phyloP scores from a whole-genome alignment of 495 filamentous ascomycete species.

The Tuber umbilicatum region DNA sequence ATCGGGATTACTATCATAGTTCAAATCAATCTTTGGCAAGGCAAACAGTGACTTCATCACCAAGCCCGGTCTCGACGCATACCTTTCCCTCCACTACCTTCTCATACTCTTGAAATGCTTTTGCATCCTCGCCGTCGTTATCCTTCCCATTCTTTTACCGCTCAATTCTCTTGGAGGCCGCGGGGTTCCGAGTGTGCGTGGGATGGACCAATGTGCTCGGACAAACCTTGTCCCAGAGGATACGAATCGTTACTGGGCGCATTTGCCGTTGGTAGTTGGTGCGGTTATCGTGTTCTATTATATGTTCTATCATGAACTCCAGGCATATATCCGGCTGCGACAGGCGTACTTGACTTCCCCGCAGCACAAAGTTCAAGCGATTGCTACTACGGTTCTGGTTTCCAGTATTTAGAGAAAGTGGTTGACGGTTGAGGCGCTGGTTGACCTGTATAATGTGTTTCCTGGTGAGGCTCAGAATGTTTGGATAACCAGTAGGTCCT shows the following conservation, averaged over 20 bases:
- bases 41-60: slow-evolving; percentile 72
- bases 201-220: slow-evolving; percentile 78
- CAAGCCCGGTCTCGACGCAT: slow-evolving; percentile 93
- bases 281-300: slow-evolving; percentile 78
- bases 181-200: slow-evolving; percentile 55
- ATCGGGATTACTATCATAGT: slow-evolving; percentile 37
- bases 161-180: slow-evolving; percentile 71
- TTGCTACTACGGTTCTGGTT: slow-evolving; percentile 90
- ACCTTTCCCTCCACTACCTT: slow-evolving; percentile 93
- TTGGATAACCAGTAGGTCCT: slow-evolving; percentile 51
- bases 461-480: slow-evolving; percentile 93
- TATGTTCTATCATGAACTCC: slow-evolving; percentile 79
- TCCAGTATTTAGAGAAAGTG: slow-evolving; percentile 83
- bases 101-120: slow-evolving; percentile 92
- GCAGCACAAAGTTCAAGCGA: slow-evolving; percentile 86
- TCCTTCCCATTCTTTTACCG: slow-evolving; percentile 80
- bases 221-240: slow-evolving; percentile 72
- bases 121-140: slow-evolving; percentile 65
- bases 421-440: slow-evolving; percentile 72
- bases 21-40: slow-evolving; percentile 56
- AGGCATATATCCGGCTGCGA: slow-evolving; percentile 86
- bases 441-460: slow-evolving; percentile 89
- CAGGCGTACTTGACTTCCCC: slow-evolving; percentile 94
- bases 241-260: slow-evolving; percentile 77
- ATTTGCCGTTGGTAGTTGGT: slow-evolving; percentile 72